These are phyloP conservation scores for Solanum appendiculatum DNA, from an alignment of 257 asterid genomes.

Conservation along the genomic window DNA sequence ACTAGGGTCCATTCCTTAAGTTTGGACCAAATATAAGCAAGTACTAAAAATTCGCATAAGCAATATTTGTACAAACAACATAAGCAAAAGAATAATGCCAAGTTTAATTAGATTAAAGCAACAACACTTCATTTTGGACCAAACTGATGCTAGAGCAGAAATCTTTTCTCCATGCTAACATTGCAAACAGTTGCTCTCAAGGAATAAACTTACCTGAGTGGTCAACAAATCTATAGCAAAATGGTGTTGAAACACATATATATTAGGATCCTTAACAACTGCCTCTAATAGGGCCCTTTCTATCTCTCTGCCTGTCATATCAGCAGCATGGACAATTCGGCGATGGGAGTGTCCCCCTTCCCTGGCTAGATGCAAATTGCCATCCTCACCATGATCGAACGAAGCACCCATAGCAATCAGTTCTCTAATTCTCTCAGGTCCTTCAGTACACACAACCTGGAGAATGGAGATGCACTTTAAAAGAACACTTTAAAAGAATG, in stretches of 20 bases:
- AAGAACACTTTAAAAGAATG: background rate
- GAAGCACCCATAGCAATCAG: slow-evolving; percentile 99
- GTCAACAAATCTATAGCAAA: slow-evolving; percentile 90
- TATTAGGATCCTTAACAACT: slow-evolving; percentile 71
- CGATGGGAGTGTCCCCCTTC: slow-evolving; percentile 99
- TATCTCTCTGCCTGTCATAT: slow-evolving; percentile 96
- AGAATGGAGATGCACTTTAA: background rate
- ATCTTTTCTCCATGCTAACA: background rate
- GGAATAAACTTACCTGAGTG: slow-evolving; percentile 47
- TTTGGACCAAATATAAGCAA: background rate
- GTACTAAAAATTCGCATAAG: background rate
- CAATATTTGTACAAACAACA: background rate
- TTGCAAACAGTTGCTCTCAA: background rate
- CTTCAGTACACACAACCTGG: slow-evolving; percentile 98
- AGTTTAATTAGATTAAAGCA: background rate
- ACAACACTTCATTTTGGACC: background rate
- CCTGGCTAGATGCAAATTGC: slow-evolving; percentile 93
- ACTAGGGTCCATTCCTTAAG: background rate
- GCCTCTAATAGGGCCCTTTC: slow-evolving; percentile 93
- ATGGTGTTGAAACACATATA: slow-evolving; percentile 83
- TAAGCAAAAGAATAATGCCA: background rate
- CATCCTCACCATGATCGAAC: slow-evolving; percentile 96
- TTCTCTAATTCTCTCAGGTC: slow-evolving; percentile 93
- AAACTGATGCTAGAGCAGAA: background rate
- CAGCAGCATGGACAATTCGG: slow-evolving; percentile 97